These are phyloP conservation scores for Termitomyces titanicus DNA, from an alignment of 768 basidiomycete genomes.

Conservation along the genomic window DNA sequence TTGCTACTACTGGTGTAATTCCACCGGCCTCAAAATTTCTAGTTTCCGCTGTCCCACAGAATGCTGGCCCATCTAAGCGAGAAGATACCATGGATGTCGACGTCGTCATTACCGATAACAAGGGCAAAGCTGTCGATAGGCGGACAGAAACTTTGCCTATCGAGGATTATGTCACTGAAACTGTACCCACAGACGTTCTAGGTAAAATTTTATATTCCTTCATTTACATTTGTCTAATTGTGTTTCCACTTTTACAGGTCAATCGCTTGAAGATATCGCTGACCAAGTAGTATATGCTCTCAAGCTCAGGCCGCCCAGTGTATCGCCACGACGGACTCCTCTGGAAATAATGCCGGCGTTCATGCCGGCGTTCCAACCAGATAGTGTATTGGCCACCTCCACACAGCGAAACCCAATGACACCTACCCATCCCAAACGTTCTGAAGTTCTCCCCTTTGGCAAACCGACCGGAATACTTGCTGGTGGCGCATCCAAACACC, in stretches of 20 bases:
- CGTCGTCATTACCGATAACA: constrained; percentile 11
- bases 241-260: neutral
- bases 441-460: constrained; percentile 9
- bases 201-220: neutral
- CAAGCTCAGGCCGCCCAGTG: neutral
- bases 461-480: constrained; percentile 11
- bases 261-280: neutral
- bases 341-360: constrained; percentile 5
- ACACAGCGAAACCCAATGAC: constrained; percentile 10
- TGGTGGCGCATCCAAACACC: neutral
- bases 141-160: constrained; percentile 29
- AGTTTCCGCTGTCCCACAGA: constrained; percentile 16
- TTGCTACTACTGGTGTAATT: constrained; percentile 51
- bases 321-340: constrained; percentile 6
- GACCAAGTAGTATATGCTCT: neutral
- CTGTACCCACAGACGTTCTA: neutral
- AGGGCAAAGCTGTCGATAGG: constrained; percentile 14
- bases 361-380: neutral
- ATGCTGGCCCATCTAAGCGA: neutral
- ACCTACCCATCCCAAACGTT: constrained; percentile 3
- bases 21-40: constrained; percentile 32
- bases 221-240: too few species aligned
- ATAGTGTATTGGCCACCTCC: constrained; percentile 6
- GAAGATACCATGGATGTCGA: constrained; percentile 10
- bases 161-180: constrained; percentile 11